These are phyloP conservation scores for Spiraea crenata DNA, from an alignment of 331 rosid genomes.

Conservation along the genomic window DNA sequence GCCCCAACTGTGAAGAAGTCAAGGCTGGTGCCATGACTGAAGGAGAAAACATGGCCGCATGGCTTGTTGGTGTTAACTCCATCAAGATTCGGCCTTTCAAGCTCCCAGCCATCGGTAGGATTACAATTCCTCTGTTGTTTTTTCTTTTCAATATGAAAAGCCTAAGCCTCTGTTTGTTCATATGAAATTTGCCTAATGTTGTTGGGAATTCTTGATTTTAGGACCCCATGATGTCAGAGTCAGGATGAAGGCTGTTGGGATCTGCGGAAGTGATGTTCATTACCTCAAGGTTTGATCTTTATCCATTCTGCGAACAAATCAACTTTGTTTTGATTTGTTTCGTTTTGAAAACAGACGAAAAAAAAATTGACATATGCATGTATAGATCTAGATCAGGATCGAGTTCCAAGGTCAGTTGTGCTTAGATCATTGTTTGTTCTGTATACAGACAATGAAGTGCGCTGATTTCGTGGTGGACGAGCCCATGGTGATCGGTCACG, in stretches of 20 bases:
- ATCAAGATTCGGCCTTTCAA: constrained; percentile 86
- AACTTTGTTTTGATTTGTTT: background rate
- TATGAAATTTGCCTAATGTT: background rate
- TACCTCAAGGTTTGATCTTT: constrained; percentile 52
- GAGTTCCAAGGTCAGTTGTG: too few relatives aligned
- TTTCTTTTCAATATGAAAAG: too few relatives aligned
- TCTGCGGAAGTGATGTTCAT: constrained; percentile 93
- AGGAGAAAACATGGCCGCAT: constrained; percentile 85
- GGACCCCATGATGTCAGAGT: constrained; percentile 79
- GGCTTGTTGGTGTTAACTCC: constrained; percentile 71
- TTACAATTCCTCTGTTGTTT: background rate
- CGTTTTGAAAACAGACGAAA: background rate
- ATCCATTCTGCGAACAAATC: too few relatives aligned
- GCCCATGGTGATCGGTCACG: constrained; percentile 96
- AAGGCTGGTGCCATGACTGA: constrained; percentile 27
- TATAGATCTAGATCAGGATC: too few relatives aligned
- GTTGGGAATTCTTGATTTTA: constrained; percentile 16
- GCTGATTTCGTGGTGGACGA: constrained; percentile 68
- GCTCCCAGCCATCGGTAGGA: constrained; percentile 74
- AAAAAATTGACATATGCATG: too few relatives aligned
- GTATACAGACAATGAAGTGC: constrained; percentile 53
- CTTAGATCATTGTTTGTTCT: background rate
- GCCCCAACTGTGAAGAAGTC: constrained; percentile 15
- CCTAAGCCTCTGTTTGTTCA: background rate
- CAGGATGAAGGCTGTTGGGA: constrained; percentile 85